Evolutionary conservation across 768 basidiomycete species (phyloP).

Genomic region (Leccinum boreale): DNA sequence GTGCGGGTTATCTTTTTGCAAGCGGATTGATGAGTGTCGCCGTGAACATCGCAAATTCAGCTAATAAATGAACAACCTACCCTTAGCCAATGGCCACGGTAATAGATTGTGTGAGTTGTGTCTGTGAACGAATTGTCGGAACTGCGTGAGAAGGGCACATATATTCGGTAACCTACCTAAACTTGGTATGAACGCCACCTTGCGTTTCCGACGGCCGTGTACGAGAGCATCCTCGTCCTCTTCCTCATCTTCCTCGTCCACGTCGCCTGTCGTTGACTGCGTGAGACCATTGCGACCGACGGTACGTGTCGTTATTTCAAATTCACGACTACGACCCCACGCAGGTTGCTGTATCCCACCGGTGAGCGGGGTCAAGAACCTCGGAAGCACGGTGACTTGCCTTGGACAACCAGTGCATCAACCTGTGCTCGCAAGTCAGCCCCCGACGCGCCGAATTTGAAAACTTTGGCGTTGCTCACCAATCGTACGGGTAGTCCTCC

Average conservation of each 20-base stretch:
- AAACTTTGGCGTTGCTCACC: constrained; percentile 40
- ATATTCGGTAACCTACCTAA: constrained; percentile 47
- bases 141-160: constrained; percentile 9
- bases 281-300: constrained; percentile 61
- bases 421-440: constrained; percentile 40
- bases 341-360: constrained; percentile 68
- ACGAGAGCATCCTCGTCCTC: constrained; percentile 55
- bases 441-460: background rate
- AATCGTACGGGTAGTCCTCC: constrained; percentile 86
- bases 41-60: constrained; percentile 13
- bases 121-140: constrained; percentile 42
- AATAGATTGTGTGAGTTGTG: constrained; percentile 86
- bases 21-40: constrained; percentile 16
- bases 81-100: constrained; percentile 84
- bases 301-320: constrained; percentile 84
- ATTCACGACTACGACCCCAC: constrained; percentile 85
- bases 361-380: constrained; percentile 12
- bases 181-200: constrained; percentile 85
- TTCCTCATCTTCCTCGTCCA: constrained; percentile 73
- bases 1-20: constrained; percentile 69
- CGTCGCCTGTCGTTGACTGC: constrained; percentile 67
- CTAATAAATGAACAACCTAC: constrained; percentile 38
- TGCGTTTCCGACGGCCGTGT: constrained; percentile 70
- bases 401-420: constrained; percentile 90
- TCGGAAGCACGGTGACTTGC: constrained; percentile 30